These are phyloP conservation scores for Serendipita vermifera DNA, from an alignment of 768 basidiomycete species.

Conservation along the genomic window DNA sequence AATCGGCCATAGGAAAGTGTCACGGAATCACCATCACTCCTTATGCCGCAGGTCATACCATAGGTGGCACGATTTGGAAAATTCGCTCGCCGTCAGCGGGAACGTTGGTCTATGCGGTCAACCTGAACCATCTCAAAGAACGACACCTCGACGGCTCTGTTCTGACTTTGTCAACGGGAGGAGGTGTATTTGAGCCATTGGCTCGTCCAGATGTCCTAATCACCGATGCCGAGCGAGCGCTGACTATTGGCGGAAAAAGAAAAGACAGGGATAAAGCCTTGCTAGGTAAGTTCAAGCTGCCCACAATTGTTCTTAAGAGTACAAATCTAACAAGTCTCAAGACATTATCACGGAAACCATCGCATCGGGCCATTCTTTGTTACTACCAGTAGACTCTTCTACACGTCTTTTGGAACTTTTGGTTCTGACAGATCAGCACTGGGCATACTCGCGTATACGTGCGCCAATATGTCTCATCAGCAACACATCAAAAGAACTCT, in stretches of 20 bases:
- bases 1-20: constrained; percentile 53
- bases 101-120: constrained; percentile 87
- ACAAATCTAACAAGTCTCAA: constrained; percentile 23
- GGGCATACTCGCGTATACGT: constrained; percentile 69
- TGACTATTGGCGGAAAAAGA: constrained; percentile 70
- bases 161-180: constrained; percentile 51
- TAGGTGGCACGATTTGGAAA: constrained; percentile 97
- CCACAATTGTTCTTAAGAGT: background rate
- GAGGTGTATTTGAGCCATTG: constrained; percentile 71
- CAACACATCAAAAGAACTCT: constrained; percentile 82
- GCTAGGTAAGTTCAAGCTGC: constrained; percentile 37
- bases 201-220: constrained; percentile 87
- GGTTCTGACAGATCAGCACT: constrained; percentile 91
- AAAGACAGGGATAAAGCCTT: constrained; percentile 85
- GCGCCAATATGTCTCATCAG: constrained; percentile 86
- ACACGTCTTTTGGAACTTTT: constrained; percentile 93
- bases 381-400: constrained; percentile 87
- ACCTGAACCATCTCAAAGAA: constrained; percentile 93
- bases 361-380: constrained; percentile 61
- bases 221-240: constrained; percentile 77
- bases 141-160: constrained; percentile 92
- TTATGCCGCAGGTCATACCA: constrained; percentile 85
- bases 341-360: constrained; percentile 85
- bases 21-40: constrained; percentile 90
- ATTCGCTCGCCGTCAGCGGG: constrained; percentile 95